These are phyloP conservation scores for Magnaporthiopsis poae DNA, from an alignment of 2,329 filamentous ascomycete species.

Conservation along the genomic window DNA sequence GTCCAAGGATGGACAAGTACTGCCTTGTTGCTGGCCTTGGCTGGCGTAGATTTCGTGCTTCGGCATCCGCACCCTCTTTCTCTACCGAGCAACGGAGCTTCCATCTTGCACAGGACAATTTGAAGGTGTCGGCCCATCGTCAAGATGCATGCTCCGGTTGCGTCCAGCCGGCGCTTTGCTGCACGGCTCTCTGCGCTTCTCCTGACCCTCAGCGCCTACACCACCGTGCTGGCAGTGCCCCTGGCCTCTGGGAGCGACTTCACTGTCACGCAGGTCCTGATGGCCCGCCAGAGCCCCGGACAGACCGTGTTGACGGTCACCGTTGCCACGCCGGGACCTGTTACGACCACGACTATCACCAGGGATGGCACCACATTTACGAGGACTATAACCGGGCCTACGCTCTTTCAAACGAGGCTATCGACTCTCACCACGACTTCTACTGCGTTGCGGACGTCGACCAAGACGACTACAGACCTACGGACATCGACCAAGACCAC, in stretches of 20 bases:
- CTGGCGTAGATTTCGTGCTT: not conserved
- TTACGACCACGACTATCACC: not conserved
- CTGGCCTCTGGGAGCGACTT: not conserved
- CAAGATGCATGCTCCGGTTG: too few relatives aligned
- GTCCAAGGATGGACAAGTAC: not conserved
- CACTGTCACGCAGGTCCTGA: not conserved
- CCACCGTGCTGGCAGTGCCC: not conserved
- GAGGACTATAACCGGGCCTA: not conserved
- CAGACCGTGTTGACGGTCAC: not conserved
- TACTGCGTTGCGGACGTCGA: not conserved
- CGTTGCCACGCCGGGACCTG: not conserved
- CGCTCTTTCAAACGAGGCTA: not conserved
- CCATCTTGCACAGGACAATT: not conserved
- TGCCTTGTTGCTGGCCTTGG: not conserved
- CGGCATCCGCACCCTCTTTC: not conserved
- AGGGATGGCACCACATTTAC: not conserved
- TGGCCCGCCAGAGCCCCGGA: too few relatives aligned
- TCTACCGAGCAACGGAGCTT: not conserved
- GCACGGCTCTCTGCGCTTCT: not conserved
- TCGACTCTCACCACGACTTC: not conserved
- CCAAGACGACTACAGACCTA: not conserved
- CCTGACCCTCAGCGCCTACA: not conserved
- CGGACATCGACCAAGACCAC: not conserved
- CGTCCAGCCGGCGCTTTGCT: too few relatives aligned
- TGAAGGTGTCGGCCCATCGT: not conserved